A percentile compares a stretch with the other conserved stretches of the same genome.
phyloP scores from a whole-genome alignment of 768 basidiomycete genomes.

The Tricholoma terreum region DNA sequence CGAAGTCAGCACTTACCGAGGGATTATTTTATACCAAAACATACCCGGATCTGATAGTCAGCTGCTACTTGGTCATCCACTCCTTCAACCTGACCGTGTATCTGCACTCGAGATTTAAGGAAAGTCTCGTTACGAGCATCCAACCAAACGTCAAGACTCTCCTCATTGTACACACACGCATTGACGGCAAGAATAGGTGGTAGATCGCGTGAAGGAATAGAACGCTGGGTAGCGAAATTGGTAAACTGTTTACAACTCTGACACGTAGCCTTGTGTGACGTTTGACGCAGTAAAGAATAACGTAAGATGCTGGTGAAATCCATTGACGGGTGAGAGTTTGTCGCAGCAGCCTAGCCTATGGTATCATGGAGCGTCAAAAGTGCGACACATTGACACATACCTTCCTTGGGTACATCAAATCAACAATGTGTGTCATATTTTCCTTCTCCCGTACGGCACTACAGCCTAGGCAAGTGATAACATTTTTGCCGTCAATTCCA shows the following conservation, averaged over 20 bases:
- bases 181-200: conserved; percentile 89
- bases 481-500: conserved; percentile 74
- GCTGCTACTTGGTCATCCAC: conserved; percentile 52
- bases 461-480: conserved; percentile 75
- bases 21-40: background rate
- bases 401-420: conserved; percentile 83
- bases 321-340: conserved; percentile 34
- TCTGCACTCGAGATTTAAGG: conserved; percentile 51
- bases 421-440: conserved; percentile 78
- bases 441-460: conserved; percentile 70
- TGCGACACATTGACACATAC: conserved; percentile 36
- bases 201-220: conserved; percentile 58
- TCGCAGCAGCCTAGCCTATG: conserved; percentile 28
- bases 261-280: conserved; percentile 85
- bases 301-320: conserved; percentile 71
- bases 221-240: conserved; percentile 67
- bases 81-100: conserved; percentile 60
- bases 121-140: conserved; percentile 61
- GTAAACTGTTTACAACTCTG: conserved; percentile 76
- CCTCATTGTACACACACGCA: conserved; percentile 75
- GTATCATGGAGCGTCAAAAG: conserved; percentile 2
- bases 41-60: conserved; percentile 71
- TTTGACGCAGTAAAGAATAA: conserved; percentile 75
- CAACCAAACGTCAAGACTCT: conserved; percentile 71
- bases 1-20: background rate